Percentiles rank a stretch among this genome's conserved stretches.
Evolutionary conservation across 768 basidiomycete species (phyloP).

Genomic region (Podaxis sp.): DNA sequence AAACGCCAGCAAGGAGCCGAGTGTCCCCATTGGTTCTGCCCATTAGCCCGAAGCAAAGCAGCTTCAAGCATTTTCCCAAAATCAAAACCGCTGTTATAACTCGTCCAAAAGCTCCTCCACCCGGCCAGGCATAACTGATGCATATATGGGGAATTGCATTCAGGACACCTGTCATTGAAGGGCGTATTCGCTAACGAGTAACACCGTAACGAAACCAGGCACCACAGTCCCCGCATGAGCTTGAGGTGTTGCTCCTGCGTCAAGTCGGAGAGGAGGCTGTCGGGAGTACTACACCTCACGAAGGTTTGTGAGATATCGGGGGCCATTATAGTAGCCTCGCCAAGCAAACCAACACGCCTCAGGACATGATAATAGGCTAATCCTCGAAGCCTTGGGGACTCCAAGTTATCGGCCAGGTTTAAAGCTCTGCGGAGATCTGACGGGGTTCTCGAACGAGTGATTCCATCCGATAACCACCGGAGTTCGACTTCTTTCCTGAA

Average conservation of each 20-base stretch:
- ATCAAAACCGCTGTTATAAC: background rate
- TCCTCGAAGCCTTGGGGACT: background rate
- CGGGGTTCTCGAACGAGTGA: background rate
- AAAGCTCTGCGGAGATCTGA: background rate
- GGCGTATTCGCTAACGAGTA: background rate
- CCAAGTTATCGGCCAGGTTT: background rate
- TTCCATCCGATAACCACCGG: background rate
- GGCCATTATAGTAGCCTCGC: no score
- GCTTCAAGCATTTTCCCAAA: background rate
- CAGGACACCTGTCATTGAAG: background rate
- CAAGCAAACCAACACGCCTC: background rate
- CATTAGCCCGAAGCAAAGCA: background rate
- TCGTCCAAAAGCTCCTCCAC: background rate
- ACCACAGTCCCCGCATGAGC: slow-evolving; percentile 4
- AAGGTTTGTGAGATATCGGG: background rate
- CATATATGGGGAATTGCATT: background rate
- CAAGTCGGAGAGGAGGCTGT: background rate
- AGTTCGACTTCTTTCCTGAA: slow-evolving; percentile 1
- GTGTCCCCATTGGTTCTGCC: background rate
- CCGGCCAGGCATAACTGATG: background rate
- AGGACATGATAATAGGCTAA: slow-evolving; percentile 5
- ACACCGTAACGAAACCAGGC: background rate
- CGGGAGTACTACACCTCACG: background rate
- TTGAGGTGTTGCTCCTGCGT: background rate
- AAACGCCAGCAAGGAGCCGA: background rate